A percentile compares a stretch with the other conserved stretches of the same genome.
phyloP scores from a whole-genome alignment of 2,329 filamentous ascomycete genomes.

The Lachnellula suecica region DNA sequence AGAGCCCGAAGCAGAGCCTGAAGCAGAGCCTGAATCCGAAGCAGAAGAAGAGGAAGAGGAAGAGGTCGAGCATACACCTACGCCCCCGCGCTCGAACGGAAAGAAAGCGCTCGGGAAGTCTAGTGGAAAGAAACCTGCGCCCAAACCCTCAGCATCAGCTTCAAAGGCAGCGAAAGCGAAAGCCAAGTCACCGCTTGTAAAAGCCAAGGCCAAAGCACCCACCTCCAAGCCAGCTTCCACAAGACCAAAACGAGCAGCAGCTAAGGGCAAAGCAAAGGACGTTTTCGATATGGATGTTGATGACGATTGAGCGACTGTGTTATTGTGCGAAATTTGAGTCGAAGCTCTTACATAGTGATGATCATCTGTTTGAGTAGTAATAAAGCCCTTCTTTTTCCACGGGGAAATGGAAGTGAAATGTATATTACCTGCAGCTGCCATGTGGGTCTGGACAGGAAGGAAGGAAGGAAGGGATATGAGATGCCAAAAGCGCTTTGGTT shows the following conservation, averaged over 20 bases:
- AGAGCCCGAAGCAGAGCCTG: not conserved
- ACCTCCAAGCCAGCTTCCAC: not conserved
- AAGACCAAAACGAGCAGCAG: slow-evolving; percentile 14
- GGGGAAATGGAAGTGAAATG: no score
- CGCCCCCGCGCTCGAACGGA: slow-evolving; percentile 13
- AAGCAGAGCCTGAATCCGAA: slow-evolving; percentile 1
- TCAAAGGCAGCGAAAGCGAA: slow-evolving; percentile 2
- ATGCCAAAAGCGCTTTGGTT: not conserved
- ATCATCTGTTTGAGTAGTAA: not conserved
- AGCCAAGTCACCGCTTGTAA: slow-evolving; percentile 3
- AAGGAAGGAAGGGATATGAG: no score
- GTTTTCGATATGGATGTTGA: slow-evolving; percentile 15
- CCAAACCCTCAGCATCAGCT: slow-evolving; percentile 8
- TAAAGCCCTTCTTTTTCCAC: not conserved
- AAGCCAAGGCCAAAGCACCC: slow-evolving; percentile 5
- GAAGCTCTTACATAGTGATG: not conserved
- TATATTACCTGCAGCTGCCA: no score
- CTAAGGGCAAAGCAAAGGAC: slow-evolving; percentile 11
- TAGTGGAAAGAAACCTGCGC: slow-evolving; percentile 7
- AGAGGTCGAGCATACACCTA: slow-evolving; percentile 23
- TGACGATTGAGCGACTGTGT: not conserved
- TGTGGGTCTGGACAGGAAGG: not conserved
- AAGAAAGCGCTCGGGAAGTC: slow-evolving; percentile 5
- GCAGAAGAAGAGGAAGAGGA: slow-evolving; percentile 10
- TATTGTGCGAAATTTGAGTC: no score